phyloP scores from a whole-genome alignment of 1,284 basidiomycete genomes.

The Agroathelia rolfsii region DNA sequence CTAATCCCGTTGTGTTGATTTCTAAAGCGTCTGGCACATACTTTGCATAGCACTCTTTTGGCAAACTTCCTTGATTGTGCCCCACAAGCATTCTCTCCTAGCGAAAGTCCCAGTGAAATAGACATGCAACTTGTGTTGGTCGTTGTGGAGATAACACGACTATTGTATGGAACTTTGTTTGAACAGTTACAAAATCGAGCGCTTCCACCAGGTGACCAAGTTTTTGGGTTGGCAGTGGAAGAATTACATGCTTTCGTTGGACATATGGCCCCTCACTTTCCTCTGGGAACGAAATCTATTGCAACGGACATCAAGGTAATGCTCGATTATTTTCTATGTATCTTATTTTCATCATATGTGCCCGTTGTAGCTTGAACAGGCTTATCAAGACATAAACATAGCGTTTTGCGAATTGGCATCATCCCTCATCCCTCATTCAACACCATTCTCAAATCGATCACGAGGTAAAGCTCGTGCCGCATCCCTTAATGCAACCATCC shows the following conservation, averaged over 20 bases:
- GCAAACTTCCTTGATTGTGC: conserved; percentile 82
- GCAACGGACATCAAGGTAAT: conserved; percentile 49
- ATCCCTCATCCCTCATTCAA: conserved; percentile 41
- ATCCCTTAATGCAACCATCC: conserved; percentile 7
- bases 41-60: conserved; percentile 66
- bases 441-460: conserved; percentile 10
- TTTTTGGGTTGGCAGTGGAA: conserved; percentile 20
- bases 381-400: conserved; percentile 62
- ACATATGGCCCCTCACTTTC: conserved; percentile 79
- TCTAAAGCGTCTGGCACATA: conserved; percentile 34
- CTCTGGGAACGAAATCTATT: conserved; percentile 41
- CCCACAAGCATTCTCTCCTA: conserved; percentile 68
- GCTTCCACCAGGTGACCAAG: conserved; percentile 12
- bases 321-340: conserved; percentile 4
- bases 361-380: conserved; percentile 39
- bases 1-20: conserved; percentile 10
- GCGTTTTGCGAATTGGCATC: conserved; percentile 70
- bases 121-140: conserved; percentile 58
- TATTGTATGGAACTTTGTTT: conserved; percentile 58
- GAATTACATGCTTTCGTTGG: conserved; percentile 52
- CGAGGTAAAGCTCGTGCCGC: conserved; percentile 8
- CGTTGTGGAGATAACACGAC: conserved; percentile 51
- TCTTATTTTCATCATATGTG: conserved; percentile 8
- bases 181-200: conserved; percentile 20
- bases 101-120: conserved; percentile 39